These are phyloP conservation scores for Trichosporon sp. DNA, from an alignment of 1,284 basidiomycete species.

Conservation along the genomic window DNA sequence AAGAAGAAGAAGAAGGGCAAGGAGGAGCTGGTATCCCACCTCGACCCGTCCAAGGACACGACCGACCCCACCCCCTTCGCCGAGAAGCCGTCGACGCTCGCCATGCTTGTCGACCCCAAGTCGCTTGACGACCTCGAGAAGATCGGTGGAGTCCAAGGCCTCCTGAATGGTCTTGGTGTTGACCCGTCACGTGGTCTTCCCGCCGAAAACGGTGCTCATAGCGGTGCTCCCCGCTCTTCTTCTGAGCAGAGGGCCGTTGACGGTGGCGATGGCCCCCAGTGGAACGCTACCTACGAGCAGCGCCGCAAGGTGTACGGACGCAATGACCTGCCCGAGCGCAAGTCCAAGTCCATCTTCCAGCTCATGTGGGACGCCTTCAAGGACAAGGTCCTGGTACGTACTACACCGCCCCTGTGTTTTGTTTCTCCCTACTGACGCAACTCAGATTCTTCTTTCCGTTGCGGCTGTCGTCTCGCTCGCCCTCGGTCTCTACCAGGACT, in stretches of 20 bases:
- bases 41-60: slow-evolving; percentile 62
- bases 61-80: slow-evolving; percentile 71
- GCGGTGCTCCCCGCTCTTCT: slow-evolving; percentile 36
- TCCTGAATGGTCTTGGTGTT: slow-evolving; percentile 77
- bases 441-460: slow-evolving; percentile 80
- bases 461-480: slow-evolving; percentile 92
- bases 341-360: slow-evolving; percentile 74
- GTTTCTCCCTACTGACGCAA: slow-evolving; percentile 21
- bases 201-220: slow-evolving; percentile 31
- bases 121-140: slow-evolving; percentile 66
- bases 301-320: slow-evolving; percentile 76
- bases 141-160: slow-evolving; percentile 72
- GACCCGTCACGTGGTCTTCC: slow-evolving; percentile 63
- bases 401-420: slow-evolving; percentile 25
- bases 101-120: slow-evolving; percentile 81
- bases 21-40: slow-evolving; percentile 47
- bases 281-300: slow-evolving; percentile 65
- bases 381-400: slow-evolving; percentile 84
- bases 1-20: slow-evolving; percentile 29
- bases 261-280: slow-evolving; percentile 58
- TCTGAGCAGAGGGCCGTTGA: slow-evolving; percentile 31
- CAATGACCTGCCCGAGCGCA: slow-evolving; percentile 77
- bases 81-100: slow-evolving; percentile 74
- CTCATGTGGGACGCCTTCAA: slow-evolving; percentile 95
- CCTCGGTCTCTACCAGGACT: slow-evolving; percentile 90